Base-by-base conservation (phyloP, 2,329 filamentous ascomycete genomes). In the Bertia moriformis region DNA sequence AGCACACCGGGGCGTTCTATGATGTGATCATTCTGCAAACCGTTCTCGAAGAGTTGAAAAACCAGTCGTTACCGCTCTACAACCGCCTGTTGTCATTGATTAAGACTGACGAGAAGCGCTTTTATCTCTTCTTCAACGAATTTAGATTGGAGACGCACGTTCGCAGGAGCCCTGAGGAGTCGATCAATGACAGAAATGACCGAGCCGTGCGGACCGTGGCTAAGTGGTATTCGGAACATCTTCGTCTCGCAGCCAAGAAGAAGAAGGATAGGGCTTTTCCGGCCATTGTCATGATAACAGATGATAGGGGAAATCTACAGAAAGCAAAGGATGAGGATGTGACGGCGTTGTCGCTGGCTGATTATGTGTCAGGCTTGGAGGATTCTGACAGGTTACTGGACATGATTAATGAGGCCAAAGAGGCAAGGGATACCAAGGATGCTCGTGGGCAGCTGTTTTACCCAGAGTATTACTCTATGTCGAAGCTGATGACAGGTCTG, bases 71-170 rank as follows among this genome's bases (percentile, higher is more conserved):
- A 44, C 91, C 91, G 32, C 73, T 98, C 27, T 98, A 96, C 64
- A 95, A 95, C 58, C 83, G 91, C 29, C 67, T 98, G 38, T 76
- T 96, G 47, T 78, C 83, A 17, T 67, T 98, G 45, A 93, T 88
- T 29, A 93, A 89, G 60, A 94, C 89, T 52, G 87, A 94, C 50
- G 87, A 93, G 47, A 98, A 98, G 67, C 78, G 89, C 40, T 96
- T 94, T 56, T 95, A 96, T 53, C 85, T 98, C 39, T 98, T 98
- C 58, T 96, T 96, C 73, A 98, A 98, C 57, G 91, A 98, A 51
- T 98, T 98, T 54, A 75, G 89, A 39, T 67, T 88, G 29, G 93
- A 98, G 58, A 98, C 91, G 0, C 83, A 94, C 52, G 74, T 95
- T 37, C 63, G 71, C 19, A 72, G 91, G 44, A 71, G 78, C 15